Evolutionary conservation across 2,329 filamentous ascomycete species (phyloP).

Genomic region (Pezicula rhizophila): DNA sequence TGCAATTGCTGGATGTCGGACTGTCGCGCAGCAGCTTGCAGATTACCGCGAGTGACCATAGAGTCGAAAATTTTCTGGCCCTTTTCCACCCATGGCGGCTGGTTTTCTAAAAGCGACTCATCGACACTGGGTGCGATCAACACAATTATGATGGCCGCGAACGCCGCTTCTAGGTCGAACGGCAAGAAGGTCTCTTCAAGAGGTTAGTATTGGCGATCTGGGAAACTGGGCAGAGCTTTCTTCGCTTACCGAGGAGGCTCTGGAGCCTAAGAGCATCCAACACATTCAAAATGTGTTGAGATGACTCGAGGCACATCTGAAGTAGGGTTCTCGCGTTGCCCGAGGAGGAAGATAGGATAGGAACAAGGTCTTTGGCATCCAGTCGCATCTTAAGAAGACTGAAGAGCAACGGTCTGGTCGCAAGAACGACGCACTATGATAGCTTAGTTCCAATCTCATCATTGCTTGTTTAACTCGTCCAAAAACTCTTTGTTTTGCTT

Average conservation of each 20-base stretch:
- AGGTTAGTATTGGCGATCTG: conserved; percentile 1
- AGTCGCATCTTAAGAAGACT: conserved; percentile 34
- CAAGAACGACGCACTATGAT: conserved; percentile 34
- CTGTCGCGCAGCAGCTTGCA: no score
- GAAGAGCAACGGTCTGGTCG: conserved; percentile 36
- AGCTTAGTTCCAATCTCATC: no score
- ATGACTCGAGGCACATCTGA: conserved; percentile 36
- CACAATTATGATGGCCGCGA: conserved; percentile 37
- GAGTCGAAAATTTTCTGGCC: no score
- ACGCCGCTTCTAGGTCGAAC: conserved; percentile 40
- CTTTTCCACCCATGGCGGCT: conserved; percentile 33
- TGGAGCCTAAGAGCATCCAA: conserved; percentile 38
- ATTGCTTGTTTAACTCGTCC: no score
- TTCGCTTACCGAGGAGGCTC: conserved; percentile 37
- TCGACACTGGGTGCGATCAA: conserved; percentile 34
- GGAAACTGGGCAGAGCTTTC: background rate
- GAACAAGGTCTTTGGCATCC: conserved; percentile 23
- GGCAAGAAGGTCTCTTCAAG: conserved; percentile 40
- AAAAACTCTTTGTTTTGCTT: background rate
- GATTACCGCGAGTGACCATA: no score
- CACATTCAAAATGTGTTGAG: conserved; percentile 36
- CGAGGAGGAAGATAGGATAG: conserved; percentile 28
- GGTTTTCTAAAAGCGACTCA: conserved; percentile 28
- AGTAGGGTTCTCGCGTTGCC: conserved; percentile 31
- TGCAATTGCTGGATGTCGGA: no score